Conservation (phyloP, 495 filamentous ascomycete genomes). For the Penicillium soppii region DNA sequence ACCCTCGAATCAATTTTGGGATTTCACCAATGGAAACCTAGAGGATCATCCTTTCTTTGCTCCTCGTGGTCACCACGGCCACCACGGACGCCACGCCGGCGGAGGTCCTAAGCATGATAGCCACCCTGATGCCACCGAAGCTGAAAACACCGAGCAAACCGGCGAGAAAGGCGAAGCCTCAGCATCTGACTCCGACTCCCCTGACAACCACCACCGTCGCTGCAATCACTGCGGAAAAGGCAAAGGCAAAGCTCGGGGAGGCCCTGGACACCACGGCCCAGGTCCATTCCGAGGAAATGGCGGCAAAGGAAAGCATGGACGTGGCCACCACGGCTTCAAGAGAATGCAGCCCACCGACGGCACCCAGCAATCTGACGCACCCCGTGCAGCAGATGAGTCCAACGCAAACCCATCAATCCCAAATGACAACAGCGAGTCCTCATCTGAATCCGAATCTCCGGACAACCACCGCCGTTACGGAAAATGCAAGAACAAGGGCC, state of each 20-base stretch:
- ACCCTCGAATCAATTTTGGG: conserved; percentile 35
- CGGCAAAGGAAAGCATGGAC: conserved; percentile 3
- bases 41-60: conserved; percentile 42
- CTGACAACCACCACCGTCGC: conserved; percentile 6
- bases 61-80: conserved; percentile 18
- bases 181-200: conserved; percentile 11
- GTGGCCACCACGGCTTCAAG: not conserved
- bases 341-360: not conserved
- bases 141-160: conserved; percentile 2
- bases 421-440: not conserved
- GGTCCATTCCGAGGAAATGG: not conserved
- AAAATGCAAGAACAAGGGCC: conserved; percentile 1
- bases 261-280: not conserved
- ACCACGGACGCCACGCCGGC: conserved; percentile 4
- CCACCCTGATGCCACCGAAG: not conserved
- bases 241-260: conserved; percentile 8
- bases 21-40: conserved; percentile 27
- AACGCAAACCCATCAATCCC: not conserved
- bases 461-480: not conserved
- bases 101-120: not conserved
- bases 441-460: not conserved
- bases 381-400: not conserved
- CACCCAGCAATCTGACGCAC: not conserved
- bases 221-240: conserved; percentile 10
- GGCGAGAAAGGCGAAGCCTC: conserved; percentile 5